Base-by-base conservation (phyloP, 2,329 filamentous ascomycete species). In the Venturiaceae sp. region DNA sequence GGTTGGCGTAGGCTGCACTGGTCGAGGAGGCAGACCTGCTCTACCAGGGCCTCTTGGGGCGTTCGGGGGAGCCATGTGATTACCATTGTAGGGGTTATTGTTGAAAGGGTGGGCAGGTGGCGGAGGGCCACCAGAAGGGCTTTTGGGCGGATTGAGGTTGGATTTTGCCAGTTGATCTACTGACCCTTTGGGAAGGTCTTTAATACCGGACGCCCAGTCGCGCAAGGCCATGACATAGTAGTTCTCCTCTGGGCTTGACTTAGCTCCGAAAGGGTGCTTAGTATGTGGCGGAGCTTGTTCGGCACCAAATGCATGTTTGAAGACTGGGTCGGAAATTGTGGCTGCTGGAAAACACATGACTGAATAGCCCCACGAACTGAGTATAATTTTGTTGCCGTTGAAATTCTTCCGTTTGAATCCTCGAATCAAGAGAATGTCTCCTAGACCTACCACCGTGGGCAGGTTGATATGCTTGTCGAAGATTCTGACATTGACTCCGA, bases 371-470 rank as follows among this genome's bases (percentile, higher is more conserved):
- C 44, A 3, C 19, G 16, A 26, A 23, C 64, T 67, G 16, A 71
- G 28, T 2, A 62, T 61, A 4, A 66, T 50, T 6, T 50, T 56
- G 39, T 65, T 59, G 28, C 63, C 59, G 30, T 46, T 13, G n/a
- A 41, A 26, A n/a, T 26, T 39, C 47, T 19, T 58, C n/a, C 47
- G 66, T 63, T 65, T 70, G 39, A 72, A 64, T 21, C 61, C 64
- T 44, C 80, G 77, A 14, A 91, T 64, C 4, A 90, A 68, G 5
- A 90, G 72, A n/a, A 89, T 75, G 70, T 92, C 88, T 5, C 81
- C 80, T 2, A 74, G 69, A 1, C 73, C 68, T 19, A 69, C 64
- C 19, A 81, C 69, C 13, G 69, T 67, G 4, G 82, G 80, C 23
- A 81, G 61, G 26, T 63, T 53, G n/a, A 36, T 21, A 2, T 55